Percentiles rank a stretch among this genome's conserved stretches.
These are phyloP conservation scores for Tricladium varicosporioides DNA, from an alignment of 2,329 filamentous ascomycete genomes.

Conservation along the genomic window DNA sequence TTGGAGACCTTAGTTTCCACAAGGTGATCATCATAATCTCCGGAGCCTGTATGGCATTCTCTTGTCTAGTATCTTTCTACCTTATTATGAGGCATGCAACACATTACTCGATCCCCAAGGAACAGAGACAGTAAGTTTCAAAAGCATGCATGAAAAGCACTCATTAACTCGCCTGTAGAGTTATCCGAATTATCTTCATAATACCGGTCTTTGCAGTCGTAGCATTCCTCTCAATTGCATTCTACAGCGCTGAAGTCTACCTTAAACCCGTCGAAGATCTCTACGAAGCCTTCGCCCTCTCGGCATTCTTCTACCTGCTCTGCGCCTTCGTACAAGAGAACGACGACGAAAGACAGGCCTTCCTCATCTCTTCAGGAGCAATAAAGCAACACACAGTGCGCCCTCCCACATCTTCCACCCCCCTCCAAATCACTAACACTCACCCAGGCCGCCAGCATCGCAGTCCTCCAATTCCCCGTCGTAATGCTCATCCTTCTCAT, in stretches of 20 bases:
- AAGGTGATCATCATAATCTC: conserved; percentile 11
- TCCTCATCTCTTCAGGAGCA: conserved; percentile 32
- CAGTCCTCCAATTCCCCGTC: conserved; percentile 42
- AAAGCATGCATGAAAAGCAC: not conserved
- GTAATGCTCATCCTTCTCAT: conserved; percentile 31
- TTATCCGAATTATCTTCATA: conserved; percentile 42
- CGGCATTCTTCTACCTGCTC: conserved; percentile 44
- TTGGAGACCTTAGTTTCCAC: conserved; percentile 12
- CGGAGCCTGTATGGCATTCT: conserved; percentile 9
- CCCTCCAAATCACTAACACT: not conserved
- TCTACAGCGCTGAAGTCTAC: conserved; percentile 40
- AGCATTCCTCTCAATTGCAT: conserved; percentile 39
- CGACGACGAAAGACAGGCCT: conserved; percentile 34
- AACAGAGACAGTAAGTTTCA: conserved; percentile 15
- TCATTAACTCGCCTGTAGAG: conserved; percentile 17
- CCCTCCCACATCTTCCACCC: not conserved
- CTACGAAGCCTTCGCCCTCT: conserved; percentile 41
- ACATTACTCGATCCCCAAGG: conserved; percentile 15
- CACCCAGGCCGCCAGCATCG: conserved; percentile 13
- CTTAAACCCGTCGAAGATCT: conserved; percentile 39
- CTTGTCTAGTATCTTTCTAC: conserved; percentile 11
- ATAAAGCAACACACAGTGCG: conserved; percentile 22
- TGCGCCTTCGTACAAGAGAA: conserved; percentile 42
- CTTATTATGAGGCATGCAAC: conserved; percentile 16
- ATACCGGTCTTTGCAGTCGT: conserved; percentile 41